Evolutionary conservation across 1,139 yeast species (phyloP), one percentile per base, ranked within the genome.

Genomic region (Candida buenavistaensis): DNA sequence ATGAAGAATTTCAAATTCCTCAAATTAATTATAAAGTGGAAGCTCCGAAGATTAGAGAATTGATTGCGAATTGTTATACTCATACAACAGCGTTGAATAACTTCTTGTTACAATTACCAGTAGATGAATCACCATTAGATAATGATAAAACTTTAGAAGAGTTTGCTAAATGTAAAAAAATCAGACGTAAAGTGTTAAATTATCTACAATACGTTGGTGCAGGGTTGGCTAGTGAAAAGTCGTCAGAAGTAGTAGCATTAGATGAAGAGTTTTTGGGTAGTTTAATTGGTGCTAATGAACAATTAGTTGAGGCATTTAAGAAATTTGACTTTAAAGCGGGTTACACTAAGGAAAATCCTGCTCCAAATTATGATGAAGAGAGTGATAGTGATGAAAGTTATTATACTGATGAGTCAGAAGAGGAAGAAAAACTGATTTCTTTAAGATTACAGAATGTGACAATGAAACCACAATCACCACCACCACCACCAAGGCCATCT

Each of bases 211-310:
- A 79, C 39, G 86, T 88, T 26, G 84, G 84, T 27, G 82, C 72
- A 1, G 76, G 76, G 3, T 64, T 64, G 31, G 54, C 55, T 7
- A 38, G 45, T 3, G 51, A 47, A 12, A 69, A 70, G 42, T 44
- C 54, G 5, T 41, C 48, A 2, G 68, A 55, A 37, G 57, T 57
- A 2, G 43, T 52, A 11, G 59, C 55, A 3, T 55, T 68, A 59
- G 75, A 80, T 38, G 97, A 89, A 46, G 96, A 87, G 52, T 84
- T 82, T 46, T 64, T 92, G 48, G 97, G 97, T 7, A 75, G 90
- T 33, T 70, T 92, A 46, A 78, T 92, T 41, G 83, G 78, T 45
- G 95, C 96, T 32, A 92, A 92, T 55, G 98, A 92, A 51, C 90
- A 84, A 52, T 72, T 92, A 44, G 95, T 92, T 8, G 67, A 66